Evolutionary conservation across 306 rosid genomes (phyloP), one percentile per base, ranked within the genome.

Genomic region (Casuarina cunninghamiana): DNA sequence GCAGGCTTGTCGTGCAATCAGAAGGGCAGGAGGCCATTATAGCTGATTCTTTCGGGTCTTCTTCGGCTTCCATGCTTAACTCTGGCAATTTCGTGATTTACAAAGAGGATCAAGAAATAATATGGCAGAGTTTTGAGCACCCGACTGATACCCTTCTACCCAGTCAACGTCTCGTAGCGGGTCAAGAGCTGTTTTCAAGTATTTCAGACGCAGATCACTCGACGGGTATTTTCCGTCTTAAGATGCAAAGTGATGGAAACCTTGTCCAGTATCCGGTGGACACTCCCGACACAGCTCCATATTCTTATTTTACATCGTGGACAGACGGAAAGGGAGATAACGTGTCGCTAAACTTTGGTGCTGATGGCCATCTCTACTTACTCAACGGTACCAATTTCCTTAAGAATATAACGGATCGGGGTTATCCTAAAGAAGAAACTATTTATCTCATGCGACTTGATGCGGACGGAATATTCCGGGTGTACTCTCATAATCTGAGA

Each of bases 121-220:
- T 71, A 2, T 81, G 84, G 81, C 63, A 80, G 58, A 80, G 80
- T 42, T 75, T 80, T 17, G n/a, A 26, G 0, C 1, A 69, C 21
- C 84, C 84, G 39, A 72, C 81, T 5, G 78, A 77, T 53, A 77
- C 85, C 65, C 74, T 82, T 44, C 48, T 82, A 68, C 76, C 70
- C 4, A 21, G 19, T 21, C 76, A 82, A 17, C n/a, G 19, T 41
- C 82, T 82, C 13, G 0, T 7, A 2, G 2, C 17, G 1, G 69
- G 35, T 2, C 11, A 17, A 0, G 5, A 73, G n/a, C 68, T 82
- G 16, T 0, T 48, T 38, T 82, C 82, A 3, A 71, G 79, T 44
- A 46, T 4, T 5, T 72, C 82, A 11, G 71, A 54, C 3, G 32
- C 66, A 3, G 61, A 78, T 61, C 76, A 78, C 50, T 74, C 86